phyloP scores from a whole-genome alignment of 1,284 basidiomycete genomes.

The Wolfiporia cocos region DNA sequence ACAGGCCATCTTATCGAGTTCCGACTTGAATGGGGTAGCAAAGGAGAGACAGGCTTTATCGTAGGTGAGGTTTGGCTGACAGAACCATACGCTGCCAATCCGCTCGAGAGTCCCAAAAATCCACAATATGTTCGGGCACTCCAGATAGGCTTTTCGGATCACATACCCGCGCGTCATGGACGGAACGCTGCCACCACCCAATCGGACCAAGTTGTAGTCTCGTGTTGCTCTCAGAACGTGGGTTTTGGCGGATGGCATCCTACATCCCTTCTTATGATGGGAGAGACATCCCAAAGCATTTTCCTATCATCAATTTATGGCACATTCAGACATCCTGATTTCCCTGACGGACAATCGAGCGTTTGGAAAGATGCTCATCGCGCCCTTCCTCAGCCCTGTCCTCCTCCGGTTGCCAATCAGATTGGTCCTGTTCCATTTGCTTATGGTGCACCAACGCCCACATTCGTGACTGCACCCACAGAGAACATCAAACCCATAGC shows the following conservation, averaged over 20 bases:
- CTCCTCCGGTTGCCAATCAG: too few species aligned
- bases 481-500: constrained; percentile 10
- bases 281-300: background rate
- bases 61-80: constrained; percentile 15
- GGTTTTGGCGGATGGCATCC: background rate
- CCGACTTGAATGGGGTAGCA: constrained; percentile 8
- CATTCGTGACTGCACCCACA: background rate
- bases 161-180: background rate
- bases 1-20: constrained; percentile 18
- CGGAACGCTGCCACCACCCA: background rate
- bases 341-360: constrained; percentile 3
- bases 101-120: constrained; percentile 10
- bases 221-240: background rate
- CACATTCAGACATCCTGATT: constrained; percentile 11
- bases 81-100: constrained; percentile 13
- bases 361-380: background rate
- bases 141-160: constrained; percentile 11
- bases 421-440: background rate
- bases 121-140: constrained; percentile 9
- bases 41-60: constrained; percentile 9
- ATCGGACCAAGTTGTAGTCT: background rate
- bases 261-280: background rate
- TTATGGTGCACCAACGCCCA: background rate
- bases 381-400: background rate
- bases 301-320: constrained; percentile 3